Evolutionary conservation across 345 rosid genomes (phyloP).

Genomic region (Noccaea caerulescens): DNA sequence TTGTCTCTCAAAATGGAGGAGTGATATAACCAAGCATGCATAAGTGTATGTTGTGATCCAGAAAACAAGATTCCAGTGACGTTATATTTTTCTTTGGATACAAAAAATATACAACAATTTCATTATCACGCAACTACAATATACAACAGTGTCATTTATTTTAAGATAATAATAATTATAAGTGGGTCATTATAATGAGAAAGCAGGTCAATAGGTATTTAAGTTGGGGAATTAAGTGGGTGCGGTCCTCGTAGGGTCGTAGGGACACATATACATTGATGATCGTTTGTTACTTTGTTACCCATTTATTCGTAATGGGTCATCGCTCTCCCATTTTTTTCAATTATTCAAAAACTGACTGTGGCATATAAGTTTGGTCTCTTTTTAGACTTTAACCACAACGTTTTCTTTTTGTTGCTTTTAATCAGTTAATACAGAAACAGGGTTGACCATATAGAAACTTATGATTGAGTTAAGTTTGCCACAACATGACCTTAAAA

Average conservation of each 20-base stretch:
- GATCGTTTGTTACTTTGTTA: constrained; percentile 28
- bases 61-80: neutral
- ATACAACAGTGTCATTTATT: constrained; percentile 22
- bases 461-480: constrained; percentile 29
- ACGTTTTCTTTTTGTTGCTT: neutral
- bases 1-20: constrained; percentile 37
- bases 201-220: constrained; percentile 38
- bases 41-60: constrained; percentile 23
- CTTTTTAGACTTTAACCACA: neutral
- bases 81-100: neutral
- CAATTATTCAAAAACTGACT: constrained; percentile 5
- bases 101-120: neutral
- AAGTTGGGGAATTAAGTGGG: constrained; percentile 43
- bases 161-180: constrained; percentile 26
- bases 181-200: constrained; percentile 30
- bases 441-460: constrained; percentile 22
- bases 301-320: constrained; percentile 25
- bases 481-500: constrained; percentile 6
- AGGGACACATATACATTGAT: constrained; percentile 43
- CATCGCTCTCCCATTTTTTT: neutral
- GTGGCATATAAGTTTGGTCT: constrained; percentile 2
- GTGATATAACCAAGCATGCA: constrained; percentile 38
- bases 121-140: constrained; percentile 29
- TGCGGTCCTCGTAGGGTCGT: constrained; percentile 48
- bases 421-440: neutral